These are phyloP conservation scores for Saprolegnia diclina DNA, from an alignment of 352 stramenopile genomes.

Conservation along the genomic window DNA sequence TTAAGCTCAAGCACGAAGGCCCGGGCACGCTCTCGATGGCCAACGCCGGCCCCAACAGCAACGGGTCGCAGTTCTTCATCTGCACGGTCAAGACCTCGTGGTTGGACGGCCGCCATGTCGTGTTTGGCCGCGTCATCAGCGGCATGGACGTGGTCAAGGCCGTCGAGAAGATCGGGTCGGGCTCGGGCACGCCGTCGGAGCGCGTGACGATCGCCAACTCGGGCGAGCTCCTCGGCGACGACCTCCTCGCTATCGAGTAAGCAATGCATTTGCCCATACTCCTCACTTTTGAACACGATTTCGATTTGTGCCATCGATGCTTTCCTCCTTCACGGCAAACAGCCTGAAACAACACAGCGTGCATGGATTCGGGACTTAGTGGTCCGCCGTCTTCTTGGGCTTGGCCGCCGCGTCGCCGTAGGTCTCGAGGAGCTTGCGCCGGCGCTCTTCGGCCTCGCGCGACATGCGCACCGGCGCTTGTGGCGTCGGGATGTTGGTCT, in stretches of 20 bases:
- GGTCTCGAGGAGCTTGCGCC: slow-evolving; percentile 63
- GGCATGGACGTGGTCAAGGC: slow-evolving; percentile 95
- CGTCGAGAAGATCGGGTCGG: slow-evolving; percentile 92
- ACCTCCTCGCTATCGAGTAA: slow-evolving; percentile 47
- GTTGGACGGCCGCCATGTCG: slow-evolving; percentile 82
- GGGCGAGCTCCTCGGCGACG: slow-evolving; percentile 78
- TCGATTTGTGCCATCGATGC: too few species aligned
- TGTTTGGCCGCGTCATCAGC: slow-evolving; percentile 93
- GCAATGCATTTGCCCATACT: background rate
- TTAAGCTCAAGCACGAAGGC: slow-evolving; percentile 80
- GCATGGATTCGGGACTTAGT: background rate
- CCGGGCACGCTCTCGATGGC: slow-evolving; percentile 75
- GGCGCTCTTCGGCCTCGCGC: slow-evolving; percentile 49
- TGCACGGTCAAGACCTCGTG: slow-evolving; percentile 88
- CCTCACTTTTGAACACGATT: too few species aligned
- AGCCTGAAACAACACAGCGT: background rate
- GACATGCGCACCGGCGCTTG: background rate
- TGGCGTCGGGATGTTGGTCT: slow-evolving; percentile 10
- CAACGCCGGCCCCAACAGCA: slow-evolving; percentile 84
- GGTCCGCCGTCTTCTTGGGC: slow-evolving; percentile 3
- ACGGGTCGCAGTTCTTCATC: slow-evolving; percentile 98
- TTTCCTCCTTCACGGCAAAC: background rate
- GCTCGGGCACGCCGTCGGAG: slow-evolving; percentile 80
- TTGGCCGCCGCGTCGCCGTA: slow-evolving; percentile 75
- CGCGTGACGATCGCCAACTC: slow-evolving; percentile 92